Evolutionary conservation across 768 basidiomycete species (phyloP), one percentile per base, ranked within the genome.

Genomic region (Termitomyces sp.): DNA sequence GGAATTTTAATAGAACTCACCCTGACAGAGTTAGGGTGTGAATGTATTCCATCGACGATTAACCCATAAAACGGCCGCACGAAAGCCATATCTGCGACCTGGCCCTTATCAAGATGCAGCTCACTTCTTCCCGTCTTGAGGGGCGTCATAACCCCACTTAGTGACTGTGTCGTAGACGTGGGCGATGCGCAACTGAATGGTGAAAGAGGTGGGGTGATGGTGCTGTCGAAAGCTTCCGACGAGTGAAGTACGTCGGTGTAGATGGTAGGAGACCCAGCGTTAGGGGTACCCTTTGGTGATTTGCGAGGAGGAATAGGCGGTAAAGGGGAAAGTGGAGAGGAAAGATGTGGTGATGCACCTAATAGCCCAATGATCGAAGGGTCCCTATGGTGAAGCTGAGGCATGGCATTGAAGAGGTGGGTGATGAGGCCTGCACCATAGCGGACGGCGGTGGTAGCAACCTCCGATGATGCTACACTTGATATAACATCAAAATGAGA

Each of bases 361-460:
- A 96, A 74, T 8, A 95, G 80, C 30, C 94, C 94, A 57, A 95
- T 93, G 67, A 95, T 92, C 12, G 91, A 91, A 12, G 94, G 93
- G 69, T 95, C 93, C 36, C 94, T 83, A 69, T 96, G 93, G 69
- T 95, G 89, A 41, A 92, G 72, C 65, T 89, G 90, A 15, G 90
- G 90, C 93, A 94, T 94, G 7, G 93, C 91, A 64, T 96, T 96
- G 84, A 93, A 95, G 27, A 95, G 76, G 72, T 95, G 94, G 0
- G 94, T 95, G 63, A 95, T 91, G 58, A 93, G 82, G n/a, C 85
- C 79, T 6, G 92, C 90, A 20, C 93, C 93, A 58, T 79, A 77
- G 18, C 78, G 72, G 5, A 95, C 80, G 3, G 91, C 91, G 8
- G 81, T 72, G 20, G 85, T 86, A 7, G 93, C 91, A 60, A 86